A percentile compares a stretch with the other conserved stretches of the same genome.
Conservation (phyloP, 306 rosid species). For the Quercus gilva region DNA sequence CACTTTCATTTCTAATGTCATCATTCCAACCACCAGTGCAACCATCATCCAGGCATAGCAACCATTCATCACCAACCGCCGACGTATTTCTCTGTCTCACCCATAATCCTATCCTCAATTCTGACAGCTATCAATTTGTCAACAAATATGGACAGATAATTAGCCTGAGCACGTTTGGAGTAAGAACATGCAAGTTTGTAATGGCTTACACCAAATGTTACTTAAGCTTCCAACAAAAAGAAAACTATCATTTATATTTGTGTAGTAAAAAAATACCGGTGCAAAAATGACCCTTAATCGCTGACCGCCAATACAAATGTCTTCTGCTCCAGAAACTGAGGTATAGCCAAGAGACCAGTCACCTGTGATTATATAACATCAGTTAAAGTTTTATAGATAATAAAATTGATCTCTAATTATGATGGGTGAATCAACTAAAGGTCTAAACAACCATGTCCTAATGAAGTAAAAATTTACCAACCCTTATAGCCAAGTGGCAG, state of each 20-base stretch:
- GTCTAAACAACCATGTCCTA: neutral
- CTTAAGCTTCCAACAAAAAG: neutral
- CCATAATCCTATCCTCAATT: too few species aligned
- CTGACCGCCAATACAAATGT: slow-evolving; percentile 65
- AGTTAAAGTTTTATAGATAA: slow-evolving; percentile 1
- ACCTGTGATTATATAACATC: slow-evolving; percentile 38
- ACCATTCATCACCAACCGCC: too few species aligned
- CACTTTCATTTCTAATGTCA: too few species aligned
- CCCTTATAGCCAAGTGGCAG: neutral
- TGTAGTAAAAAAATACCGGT: slow-evolving; percentile 48
- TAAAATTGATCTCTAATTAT: neutral
- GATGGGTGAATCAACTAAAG: neutral
- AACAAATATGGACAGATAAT: neutral
- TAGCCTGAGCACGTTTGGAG: neutral
- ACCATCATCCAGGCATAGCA: too few species aligned
- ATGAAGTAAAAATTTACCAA: neutral
- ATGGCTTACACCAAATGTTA: neutral
- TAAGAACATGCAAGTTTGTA: neutral
- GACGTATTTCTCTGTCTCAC: too few species aligned
- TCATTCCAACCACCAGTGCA: too few species aligned
- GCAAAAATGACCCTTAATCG: slow-evolving; percentile 59
- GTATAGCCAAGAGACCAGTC: slow-evolving; percentile 77
- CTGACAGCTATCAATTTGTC: neutral
- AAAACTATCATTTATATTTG: neutral
- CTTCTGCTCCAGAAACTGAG: slow-evolving; percentile 64